Base-by-base conservation (phyloP, 768 basidiomycete species). In the Calocybe indica region DNA sequence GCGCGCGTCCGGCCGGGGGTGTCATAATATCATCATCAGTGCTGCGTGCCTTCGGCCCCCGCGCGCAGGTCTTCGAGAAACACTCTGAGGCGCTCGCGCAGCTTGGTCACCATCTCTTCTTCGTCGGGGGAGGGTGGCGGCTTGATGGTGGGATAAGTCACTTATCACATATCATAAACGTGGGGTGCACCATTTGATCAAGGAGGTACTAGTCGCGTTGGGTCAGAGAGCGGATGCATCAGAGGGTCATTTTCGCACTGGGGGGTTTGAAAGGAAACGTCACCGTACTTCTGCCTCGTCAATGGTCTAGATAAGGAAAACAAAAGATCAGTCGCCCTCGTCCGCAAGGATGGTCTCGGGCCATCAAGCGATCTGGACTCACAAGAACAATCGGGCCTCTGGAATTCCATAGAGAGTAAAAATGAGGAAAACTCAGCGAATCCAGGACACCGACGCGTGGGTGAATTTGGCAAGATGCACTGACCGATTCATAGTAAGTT, bases 21-120 rank as follows among this genome's bases (percentile, higher is more conserved):
- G 22, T 22, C 22, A 22, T 22, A 4, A 22, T 22, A 22, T 22
- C 22, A 22, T 22, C 22, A 22, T 22, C 22, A 22, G 22, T 22
- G 22, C 22, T 22, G 22, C 22, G 22, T 37, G 9, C 45, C 45
- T 29, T 46, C 45, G 5, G 45, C 45, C 1, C 45, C 45, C 7
- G 45, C 33, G 10, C 45, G 45, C 13, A 46, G 30, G 5, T 37
- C 28, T 1, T 13, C 38, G 14, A 46, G n/a, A 4, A 46, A 30
- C 22, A 37, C 45, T 46, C 35, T n/a, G 6, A 46, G 35, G 35
- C 45, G 45, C 35, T 37, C 12, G 9, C 45, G 9, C 5, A 46
- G 45, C 35, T 46, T 46, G 35, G 45, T 46, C 13, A 30, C 22
- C 10, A 46, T 40, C 40, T 13, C 14, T 9, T 40, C 40, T 29